Base-by-base conservation (phyloP, 805 yeast genomes). In the Pichia ethanolica region DNA sequence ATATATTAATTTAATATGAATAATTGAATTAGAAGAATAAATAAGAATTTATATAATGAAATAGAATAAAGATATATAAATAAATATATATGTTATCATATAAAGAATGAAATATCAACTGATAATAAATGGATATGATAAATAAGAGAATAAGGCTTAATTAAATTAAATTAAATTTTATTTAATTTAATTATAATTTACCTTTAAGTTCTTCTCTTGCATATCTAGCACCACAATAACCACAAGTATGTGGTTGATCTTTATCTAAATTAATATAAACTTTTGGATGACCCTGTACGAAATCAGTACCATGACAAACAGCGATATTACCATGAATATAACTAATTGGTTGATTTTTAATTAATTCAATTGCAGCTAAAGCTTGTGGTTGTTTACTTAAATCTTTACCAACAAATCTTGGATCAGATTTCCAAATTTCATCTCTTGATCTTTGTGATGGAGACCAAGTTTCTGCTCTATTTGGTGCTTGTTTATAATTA, bases 271-370 rank as follows among this genome's bases (percentile, higher is more conserved):
- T 86, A 67, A 87, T 86, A 65, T 69, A 87, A 26, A 87, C 79
- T 65, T 83, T 84, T 41, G 96, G 96, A 65, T 87, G 96, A 20
- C 96, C 96, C 59, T 81, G 86, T 59, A 78, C 80, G 10, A 85
- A 86, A 58, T 74, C 81, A 56, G 85, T 82, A 38, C 96, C 96
- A 59, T 85, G 87, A 65, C 96, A 88, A 14, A 83, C 91, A 1
- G 96, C 96, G 46, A 81, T 66, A 59, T 80, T 74, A 33, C 54
- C 52, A 54, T 73, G 76, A 38, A 87, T 70, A 61, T 76, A 84
- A 57, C 79, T 71, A 39, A 87, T 70, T 3, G 96, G 95, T 61
- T 81, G 81, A 61, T 82, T 70, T 34, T 84, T 82, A 58, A 88
- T 85, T 66, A 88, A 74, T 42, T 88, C 93, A 60, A 88, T 88